Base-by-base conservation (phyloP, 345 rosid genomes). In the Camelina hispida region DNA sequence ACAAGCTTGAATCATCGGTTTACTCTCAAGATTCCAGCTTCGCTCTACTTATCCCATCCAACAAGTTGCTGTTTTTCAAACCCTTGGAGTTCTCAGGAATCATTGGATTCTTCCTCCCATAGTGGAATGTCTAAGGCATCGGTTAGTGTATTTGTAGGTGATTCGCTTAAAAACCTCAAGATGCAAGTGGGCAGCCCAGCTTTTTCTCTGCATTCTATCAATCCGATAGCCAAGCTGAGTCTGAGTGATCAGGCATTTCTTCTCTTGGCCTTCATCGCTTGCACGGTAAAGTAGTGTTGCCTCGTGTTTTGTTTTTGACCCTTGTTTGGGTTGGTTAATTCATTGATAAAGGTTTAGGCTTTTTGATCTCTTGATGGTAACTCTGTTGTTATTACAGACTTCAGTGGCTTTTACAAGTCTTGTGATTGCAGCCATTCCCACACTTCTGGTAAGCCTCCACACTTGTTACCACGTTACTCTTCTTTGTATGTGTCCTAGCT, bases 401-500 rank as follows among this genome's bases (percentile, higher is more conserved):
- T 86, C 87, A 43, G 80, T 91, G 65, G 96, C 98, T 25, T 87
- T 94, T 81, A 81, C 90, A 48, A 83, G 96, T 81, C 79, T 95
- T 53, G 93, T 90, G 15, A 44, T 89, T 72, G 85, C 92, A n/a
- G 87, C 96, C 22, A 68, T 91, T 50, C 97, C 99, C 14, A 85
- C 97, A 18, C 89, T 94, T 69, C 7, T 61, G 73, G 99, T 94
- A 86, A 90, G 96, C 87, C 46, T 62, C 54, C 18, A 23, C 51
- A 7, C 62, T 46, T 38, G 13, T 38, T 38, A 38, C 13, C 42
- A 38, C 42, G 3, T 9, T 37, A 34, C 37, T 42, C 70, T 63
- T 72, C 46, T 62, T 42, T 62, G 5, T 25, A 16, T 38, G 34
- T 62, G 25, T 43, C 63, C 11, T 62, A 62, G 44, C 34, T 42